phyloP scores from a whole-genome alignment of 768 basidiomycete species.

The Hirschioporus abietinus region DNA sequence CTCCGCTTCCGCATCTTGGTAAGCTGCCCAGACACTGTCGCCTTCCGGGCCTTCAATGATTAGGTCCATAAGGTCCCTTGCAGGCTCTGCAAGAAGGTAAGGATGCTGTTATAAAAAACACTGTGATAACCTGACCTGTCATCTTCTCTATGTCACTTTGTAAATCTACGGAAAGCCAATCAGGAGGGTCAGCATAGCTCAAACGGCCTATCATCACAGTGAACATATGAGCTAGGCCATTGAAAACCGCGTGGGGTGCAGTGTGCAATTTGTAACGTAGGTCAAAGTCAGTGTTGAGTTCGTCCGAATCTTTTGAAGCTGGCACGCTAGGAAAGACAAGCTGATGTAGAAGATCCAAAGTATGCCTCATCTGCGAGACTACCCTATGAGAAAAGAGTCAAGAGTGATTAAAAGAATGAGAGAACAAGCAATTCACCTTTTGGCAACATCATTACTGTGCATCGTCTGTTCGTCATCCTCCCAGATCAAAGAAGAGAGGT shows the following conservation, averaged over 20 bases:
- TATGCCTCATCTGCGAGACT: constrained; percentile 45
- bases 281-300: constrained; percentile 49
- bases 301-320: constrained; percentile 47
- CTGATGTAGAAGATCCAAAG: constrained; percentile 56
- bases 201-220: constrained; percentile 73
- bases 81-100: constrained; percentile 38
- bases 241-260: constrained; percentile 49
- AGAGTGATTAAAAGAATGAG: constrained; percentile 8
- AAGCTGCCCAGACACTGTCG: constrained; percentile 61
- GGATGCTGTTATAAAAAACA: constrained; percentile 2
- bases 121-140: constrained; percentile 35
- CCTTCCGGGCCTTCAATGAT: constrained; percentile 70
- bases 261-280: constrained; percentile 55
- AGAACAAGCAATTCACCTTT: constrained; percentile 25
- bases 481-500: constrained; percentile 56
- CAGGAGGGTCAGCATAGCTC: constrained; percentile 61
- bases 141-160: constrained; percentile 39
- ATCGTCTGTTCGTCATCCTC: constrained; percentile 50
- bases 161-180: constrained; percentile 43
- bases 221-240: constrained; percentile 63
- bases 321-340: constrained; percentile 49
- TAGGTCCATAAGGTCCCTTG: constrained; percentile 54
- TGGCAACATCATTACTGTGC: constrained; percentile 27
- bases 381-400: constrained; percentile 32
- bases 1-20: constrained; percentile 41